Conservation (phyloP, 768 basidiomycete species). For the Clitopilus passeckerianus region DNA sequence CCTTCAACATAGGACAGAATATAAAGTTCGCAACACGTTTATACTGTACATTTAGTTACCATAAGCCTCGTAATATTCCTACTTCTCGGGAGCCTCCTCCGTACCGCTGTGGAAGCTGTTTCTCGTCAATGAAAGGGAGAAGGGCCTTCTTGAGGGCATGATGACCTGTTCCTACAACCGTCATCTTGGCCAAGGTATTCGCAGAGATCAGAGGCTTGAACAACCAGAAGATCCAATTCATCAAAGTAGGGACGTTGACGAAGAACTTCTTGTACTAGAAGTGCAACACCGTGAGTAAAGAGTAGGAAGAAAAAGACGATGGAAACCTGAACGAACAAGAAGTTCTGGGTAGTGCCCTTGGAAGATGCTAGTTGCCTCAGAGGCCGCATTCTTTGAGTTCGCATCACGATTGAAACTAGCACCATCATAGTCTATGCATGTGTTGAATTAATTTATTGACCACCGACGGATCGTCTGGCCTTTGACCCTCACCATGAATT, state of each 20-base stretch:
- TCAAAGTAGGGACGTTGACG: conserved; percentile 70
- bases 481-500: conserved; percentile 50
- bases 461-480: not conserved
- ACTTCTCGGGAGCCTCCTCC: conserved; percentile 50
- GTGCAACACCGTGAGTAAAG: not conserved
- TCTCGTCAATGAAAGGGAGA: conserved; percentile 45
- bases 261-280: conserved; percentile 71
- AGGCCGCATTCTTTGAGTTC: conserved; percentile 73
- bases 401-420: conserved; percentile 64
- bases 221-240: conserved; percentile 81
- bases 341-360: conserved; percentile 76
- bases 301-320: not conserved
- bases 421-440: conserved; percentile 64
- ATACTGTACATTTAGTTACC: not conserved
- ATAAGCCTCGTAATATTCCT: not conserved
- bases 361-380: conserved; percentile 72
- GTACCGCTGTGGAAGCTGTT: conserved; percentile 63
- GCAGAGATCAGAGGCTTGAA: conserved; percentile 74
- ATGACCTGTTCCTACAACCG: conserved; percentile 65
- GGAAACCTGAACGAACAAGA: conserved; percentile 38
- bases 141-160: conserved; percentile 56
- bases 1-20: too few relatives aligned
- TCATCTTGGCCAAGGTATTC: conserved; percentile 78
- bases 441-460: not conserved
- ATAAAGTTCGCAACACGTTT: not conserved